Base-by-base conservation (phyloP, 2,329 filamentous ascomycete species). In the Daldinia sp. region DNA sequence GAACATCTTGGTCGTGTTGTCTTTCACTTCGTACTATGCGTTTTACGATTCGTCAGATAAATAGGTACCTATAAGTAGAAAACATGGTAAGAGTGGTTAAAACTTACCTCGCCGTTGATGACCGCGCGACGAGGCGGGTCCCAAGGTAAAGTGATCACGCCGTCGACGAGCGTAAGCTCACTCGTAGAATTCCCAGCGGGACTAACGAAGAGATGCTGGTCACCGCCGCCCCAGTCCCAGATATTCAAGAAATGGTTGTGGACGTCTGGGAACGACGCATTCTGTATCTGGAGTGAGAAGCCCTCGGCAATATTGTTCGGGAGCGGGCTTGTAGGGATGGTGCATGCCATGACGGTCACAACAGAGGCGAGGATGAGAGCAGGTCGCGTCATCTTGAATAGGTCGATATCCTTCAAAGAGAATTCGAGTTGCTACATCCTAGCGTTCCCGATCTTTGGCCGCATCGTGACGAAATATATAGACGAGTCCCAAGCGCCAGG, bases 1-100 rank as follows among this genome's bases (percentile, higher is more conserved):
- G 75, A 84, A 84, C 72, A 83, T 78, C 74, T 84, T 84, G 44
- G 82, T 84, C 2, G 82, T 84, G 70, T 84, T 81, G 70, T 84
- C 82, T 33, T 77, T 74, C n/a, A 73, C 72, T 23, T 80, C 78
- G 65, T 82, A 82, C 81, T 82, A 59, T 6, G 54, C 20, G 6
- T 37, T 35, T 35, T 26, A 7, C 10, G 10, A n/a, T 4, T 60
- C 10, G 13, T 58, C 20, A 41, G 6, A 3, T 12, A 35, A 5
- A 3, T 12, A 35, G 5, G 5, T 7, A 30, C 5, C 5, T 28
- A 6, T 13, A 15, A 15, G 35, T 13, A 51, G 9, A 42, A 39
- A 30, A 4, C 1, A 26, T 53, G 35, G 6, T n/a, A n/a, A 37
- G 5, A 23, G 23, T 1, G 13, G 6, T 48, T 15, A n/a, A 53